Percentiles rank a stretch among this genome's conserved stretches.
Evolutionary conservation across 148 eudicot genomes (phyloP).

Genomic region (Fagopyrum homotropicum): DNA sequence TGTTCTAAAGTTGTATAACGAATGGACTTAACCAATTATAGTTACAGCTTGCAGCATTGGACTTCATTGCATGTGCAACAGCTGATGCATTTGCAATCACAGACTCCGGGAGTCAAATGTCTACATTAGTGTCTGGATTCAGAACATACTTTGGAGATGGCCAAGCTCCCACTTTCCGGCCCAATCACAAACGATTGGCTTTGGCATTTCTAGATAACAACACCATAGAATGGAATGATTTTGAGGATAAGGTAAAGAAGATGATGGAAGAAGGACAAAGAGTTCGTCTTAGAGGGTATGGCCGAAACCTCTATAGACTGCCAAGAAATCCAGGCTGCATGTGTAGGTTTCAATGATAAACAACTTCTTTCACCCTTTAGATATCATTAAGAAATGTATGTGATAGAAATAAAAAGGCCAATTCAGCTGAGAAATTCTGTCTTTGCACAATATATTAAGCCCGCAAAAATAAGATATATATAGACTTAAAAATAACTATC

Average conservation of each 20-base stretch:
- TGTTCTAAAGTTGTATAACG: conserved; percentile 10
- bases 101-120: conserved; percentile 89
- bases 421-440: neutral
- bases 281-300: conserved; percentile 38
- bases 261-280: conserved; percentile 69
- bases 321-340: conserved; percentile 83
- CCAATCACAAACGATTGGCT: conserved; percentile 81
- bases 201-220: conserved; percentile 45
- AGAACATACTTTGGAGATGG: conserved; percentile 80
- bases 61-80: conserved; percentile 86
- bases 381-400: neutral
- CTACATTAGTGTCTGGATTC: conserved; percentile 81
- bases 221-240: conserved; percentile 57
- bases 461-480: neutral
- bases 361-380: neutral
- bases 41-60: conserved; percentile 75
- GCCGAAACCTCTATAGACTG: conserved; percentile 72
- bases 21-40: too few relatives aligned
- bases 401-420: too few relatives aligned
- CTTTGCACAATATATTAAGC: neutral
- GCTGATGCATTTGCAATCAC: conserved; percentile 92
- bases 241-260: conserved; percentile 50
- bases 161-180: conserved; percentile 67
- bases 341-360: conserved; percentile 40
- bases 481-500: neutral